These are phyloP conservation scores for Rosa persica DNA, from an alignment of 306 rosid species.

Conservation along the genomic window DNA sequence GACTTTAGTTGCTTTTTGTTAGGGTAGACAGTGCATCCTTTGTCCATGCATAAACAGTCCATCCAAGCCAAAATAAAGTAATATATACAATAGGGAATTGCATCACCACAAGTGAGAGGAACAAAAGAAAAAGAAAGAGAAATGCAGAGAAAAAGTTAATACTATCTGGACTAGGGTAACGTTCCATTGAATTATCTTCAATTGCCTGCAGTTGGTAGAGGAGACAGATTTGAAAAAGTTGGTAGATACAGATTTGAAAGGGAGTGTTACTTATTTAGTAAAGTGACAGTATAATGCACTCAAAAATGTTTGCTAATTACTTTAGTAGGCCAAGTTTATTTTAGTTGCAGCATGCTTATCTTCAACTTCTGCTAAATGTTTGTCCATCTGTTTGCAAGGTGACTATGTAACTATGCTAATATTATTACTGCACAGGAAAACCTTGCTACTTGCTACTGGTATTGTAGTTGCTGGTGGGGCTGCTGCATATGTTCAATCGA, in stretches of 20 bases:
- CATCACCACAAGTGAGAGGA: background rate
- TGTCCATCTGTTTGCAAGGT: background rate
- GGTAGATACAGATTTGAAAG: background rate
- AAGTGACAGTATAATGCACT: background rate
- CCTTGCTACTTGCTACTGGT: slow-evolving; percentile 86
- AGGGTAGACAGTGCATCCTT: background rate
- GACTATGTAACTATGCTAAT: slow-evolving; percentile 5
- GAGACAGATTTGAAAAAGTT: background rate
- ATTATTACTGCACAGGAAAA: slow-evolving; percentile 52
- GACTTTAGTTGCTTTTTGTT: background rate
- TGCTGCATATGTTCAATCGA: slow-evolving; percentile 77
- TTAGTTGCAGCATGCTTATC: background rate
- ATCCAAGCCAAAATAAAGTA: background rate
- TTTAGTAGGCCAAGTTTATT: background rate
- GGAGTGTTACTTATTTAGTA: background rate
- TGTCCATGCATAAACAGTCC: background rate
- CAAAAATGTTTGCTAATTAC: background rate
- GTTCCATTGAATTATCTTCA: background rate
- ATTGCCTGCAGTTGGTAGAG: background rate
- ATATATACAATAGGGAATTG: background rate
- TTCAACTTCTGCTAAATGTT: background rate
- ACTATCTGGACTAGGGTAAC: background rate
- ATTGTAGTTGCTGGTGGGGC: slow-evolving; percentile 80
- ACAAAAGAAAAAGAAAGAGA: background rate
- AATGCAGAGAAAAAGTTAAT: background rate